Evolutionary conservation across 768 basidiomycete species (phyloP), one percentile per base, ranked within the genome.

Genomic region (Phlebiopsis flavidoalba): DNA sequence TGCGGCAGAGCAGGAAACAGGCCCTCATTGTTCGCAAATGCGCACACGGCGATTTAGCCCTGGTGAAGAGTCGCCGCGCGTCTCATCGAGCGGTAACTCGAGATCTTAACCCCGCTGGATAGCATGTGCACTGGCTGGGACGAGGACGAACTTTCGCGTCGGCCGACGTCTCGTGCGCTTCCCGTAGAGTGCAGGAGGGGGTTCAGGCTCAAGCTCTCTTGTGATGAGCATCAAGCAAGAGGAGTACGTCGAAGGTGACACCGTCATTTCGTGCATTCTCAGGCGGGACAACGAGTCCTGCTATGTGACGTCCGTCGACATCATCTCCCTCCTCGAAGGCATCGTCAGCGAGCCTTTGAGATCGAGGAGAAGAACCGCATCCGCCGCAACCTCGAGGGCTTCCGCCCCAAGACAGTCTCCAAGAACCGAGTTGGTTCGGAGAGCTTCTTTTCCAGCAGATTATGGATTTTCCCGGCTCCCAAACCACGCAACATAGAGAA

Each of bases 321-420:
- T 96, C 73, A 95, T 98, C 68, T 92, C 89, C 71, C 82, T 98
- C 33, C 84, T 98, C 57, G 93, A 98, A 75, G 86, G 86, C 64
- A 75, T 89, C 52, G 80, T 84, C 45, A 92, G 89, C 48, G 75
- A 76, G 80, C 88, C 53, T 95, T 97, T 69, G 87, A 87, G 33
- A 90, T 97, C 52, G 94, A 97, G 73, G 96, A 98, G 80, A 98
- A 96, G 81, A 98, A 98, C 69, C 81, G 96, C 56, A 96, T 98
- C 67, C 80, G 96, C 63, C 83, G 95, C 59, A 98, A 98, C 73
- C 78, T 99, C 33, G 95, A 99, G 72, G 93, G 91, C 24, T 89
- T 97, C 69, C 82, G 87, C 55, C 96, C 96, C 0, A 88, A 85
- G 58, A 97, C 95, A 0, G 86, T 98, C 3, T 89, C 90, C 31